A percentile compares a stretch with the other conserved stretches of the same genome.
Evolutionary conservation across 345 rosid genomes (phyloP).

Genomic region (Populus nigra): DNA sequence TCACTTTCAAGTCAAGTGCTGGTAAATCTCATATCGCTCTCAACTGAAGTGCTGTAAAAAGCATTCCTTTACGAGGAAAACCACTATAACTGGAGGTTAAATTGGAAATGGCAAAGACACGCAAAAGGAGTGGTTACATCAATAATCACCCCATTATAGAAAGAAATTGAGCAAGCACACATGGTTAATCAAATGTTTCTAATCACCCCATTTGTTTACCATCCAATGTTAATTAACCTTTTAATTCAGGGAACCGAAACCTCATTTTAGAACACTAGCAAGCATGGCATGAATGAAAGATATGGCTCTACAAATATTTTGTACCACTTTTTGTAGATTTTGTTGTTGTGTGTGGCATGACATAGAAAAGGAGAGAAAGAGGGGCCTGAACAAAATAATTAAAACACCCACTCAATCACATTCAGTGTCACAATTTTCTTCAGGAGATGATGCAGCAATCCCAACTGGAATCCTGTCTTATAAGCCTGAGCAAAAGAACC

Average conservation of each 20-base stretch:
- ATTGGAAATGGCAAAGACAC: conserved; percentile 6
- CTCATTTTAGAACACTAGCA: too few species aligned
- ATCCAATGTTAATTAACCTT: neutral
- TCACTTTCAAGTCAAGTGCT: neutral
- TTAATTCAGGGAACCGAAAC: too few species aligned
- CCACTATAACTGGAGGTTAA: neutral
- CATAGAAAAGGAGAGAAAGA: neutral
- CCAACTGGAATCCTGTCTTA: conserved; percentile 20
- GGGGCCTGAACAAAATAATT: conserved; percentile 31
- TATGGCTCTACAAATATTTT: neutral
- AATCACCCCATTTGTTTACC: neutral
- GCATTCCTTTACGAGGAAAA: neutral
- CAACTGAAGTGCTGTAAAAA: neutral
- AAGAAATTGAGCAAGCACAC: neutral
- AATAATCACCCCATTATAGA: conserved; percentile 1
- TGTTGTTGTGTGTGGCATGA: neutral
- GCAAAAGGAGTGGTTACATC: neutral
- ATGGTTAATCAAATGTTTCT: neutral
- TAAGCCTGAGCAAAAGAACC: conserved; percentile 11
- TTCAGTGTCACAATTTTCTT: conserved; percentile 28
- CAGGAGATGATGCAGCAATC: conserved; percentile 28
- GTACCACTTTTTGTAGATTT: neutral
- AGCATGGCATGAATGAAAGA: too few species aligned
- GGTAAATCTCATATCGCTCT: neutral
- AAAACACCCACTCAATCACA: conserved; percentile 35